Base-by-base conservation (phyloP, 148 eudicot genomes). In the Rhododendron simsii region DNA sequence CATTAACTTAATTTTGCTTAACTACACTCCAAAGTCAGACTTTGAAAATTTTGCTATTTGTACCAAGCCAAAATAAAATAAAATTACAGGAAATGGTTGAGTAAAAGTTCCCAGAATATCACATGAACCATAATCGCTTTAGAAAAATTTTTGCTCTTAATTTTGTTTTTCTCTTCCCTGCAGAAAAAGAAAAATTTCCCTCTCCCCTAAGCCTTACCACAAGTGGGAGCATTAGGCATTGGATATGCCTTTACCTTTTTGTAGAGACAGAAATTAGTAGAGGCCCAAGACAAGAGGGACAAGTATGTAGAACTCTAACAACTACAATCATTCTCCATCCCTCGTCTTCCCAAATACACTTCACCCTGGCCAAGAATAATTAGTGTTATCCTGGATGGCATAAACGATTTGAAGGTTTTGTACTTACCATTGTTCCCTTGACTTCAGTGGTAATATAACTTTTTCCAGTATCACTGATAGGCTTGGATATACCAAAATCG, bases 401-500 rank as follows among this genome's bases (percentile, higher is more conserved):
- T 18, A 50, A 53, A 81, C 30, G n/a, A 51, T 53, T 44, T 44
- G 30, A 41, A 18, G 8, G 75, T 10, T 26, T 2, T 67, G 30
- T 67, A 67, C 85, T 84, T 35, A 85, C 89, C 89, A 75, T 30
- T 53, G 89, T 87, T 30, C 89, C 89, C 83, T 87, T 87, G 33
- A 87, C 89, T 84, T 87, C 85, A 81, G 89, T 87, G 69, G 85
- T 84, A 21, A 85, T 26, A 85, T 87, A 86, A 71, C 63, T 39
- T 39, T 41, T 76, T 20, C 76, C 89, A 15, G 81, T 6, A 48
- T 81, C 87, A 47, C 76, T 23, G 44, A 79, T 26, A 15, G 8
- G 88, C 79, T 87, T 87, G 71, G 86, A 87, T 51, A 87, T 78
- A 65, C 88, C 88, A 81, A 87, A 87, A 74, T 87, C 89, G 4